phyloP scores from a whole-genome alignment of 2,329 filamentous ascomycete species.

The Aureobasidium sp. region DNA sequence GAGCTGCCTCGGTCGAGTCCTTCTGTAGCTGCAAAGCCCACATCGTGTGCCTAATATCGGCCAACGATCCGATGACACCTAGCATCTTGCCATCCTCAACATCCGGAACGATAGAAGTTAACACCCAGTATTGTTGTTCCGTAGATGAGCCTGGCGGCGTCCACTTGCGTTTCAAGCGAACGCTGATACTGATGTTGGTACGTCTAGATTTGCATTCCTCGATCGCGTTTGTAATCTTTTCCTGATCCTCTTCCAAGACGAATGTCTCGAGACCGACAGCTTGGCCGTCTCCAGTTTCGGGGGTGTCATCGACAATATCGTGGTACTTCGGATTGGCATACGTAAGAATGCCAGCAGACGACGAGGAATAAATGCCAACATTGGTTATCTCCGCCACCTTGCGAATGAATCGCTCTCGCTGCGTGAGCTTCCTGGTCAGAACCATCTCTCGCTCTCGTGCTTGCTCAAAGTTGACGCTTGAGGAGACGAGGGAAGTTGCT shows the following conservation, averaged over 20 bases:
- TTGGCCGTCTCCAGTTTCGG: background rate
- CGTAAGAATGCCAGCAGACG: background rate
- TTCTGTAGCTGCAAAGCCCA: slow-evolving; percentile 5
- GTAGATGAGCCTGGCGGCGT: background rate
- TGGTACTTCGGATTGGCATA: slow-evolving; percentile 6
- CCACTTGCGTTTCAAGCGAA: background rate
- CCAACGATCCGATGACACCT: background rate
- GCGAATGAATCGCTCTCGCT: background rate
- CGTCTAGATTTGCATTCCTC: background rate
- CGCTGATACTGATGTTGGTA: background rate
- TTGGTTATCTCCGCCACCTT: background rate
- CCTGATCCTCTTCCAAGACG: background rate
- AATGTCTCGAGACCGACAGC: background rate
- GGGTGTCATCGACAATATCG: background rate
- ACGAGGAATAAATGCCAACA: slow-evolving; percentile 4
- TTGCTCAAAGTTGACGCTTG: background rate
- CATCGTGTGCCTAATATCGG: slow-evolving; percentile 3
- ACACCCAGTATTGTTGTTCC: background rate
- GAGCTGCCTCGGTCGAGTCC: background rate
- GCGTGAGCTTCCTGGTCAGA: background rate
- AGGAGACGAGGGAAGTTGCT: background rate
- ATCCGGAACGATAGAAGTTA: slow-evolving; percentile 1
- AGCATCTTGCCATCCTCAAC: background rate
- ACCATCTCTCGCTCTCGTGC: background rate
- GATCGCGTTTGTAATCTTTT: background rate